Conservation (phyloP, 2,329 filamentous ascomycete species). For the Gnomoniopsis sp. region DNA sequence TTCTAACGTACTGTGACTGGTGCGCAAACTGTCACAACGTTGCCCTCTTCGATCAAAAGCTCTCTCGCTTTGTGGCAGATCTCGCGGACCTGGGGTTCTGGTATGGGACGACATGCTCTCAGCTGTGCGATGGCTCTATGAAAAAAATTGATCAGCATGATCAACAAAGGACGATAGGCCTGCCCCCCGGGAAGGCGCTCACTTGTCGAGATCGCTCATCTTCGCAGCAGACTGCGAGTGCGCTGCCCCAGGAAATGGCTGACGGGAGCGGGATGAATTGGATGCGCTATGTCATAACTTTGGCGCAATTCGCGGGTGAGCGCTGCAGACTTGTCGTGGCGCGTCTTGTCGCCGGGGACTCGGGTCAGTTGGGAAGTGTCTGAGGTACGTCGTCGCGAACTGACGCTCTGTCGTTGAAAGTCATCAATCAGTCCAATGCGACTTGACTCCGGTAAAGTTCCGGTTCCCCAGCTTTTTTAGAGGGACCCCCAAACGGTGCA, state of each 20-base stretch:
- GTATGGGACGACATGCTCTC: conserved; percentile 92
- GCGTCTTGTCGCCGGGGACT: not conserved
- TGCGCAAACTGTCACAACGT: conserved; percentile 91
- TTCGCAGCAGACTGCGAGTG: conserved; percentile 18
- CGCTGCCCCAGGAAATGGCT: conserved; percentile 11
- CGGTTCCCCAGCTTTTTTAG: conserved; percentile 13
- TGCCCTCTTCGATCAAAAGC: conserved; percentile 93
- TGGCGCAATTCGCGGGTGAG: not conserved
- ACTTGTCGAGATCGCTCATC: conserved; percentile 97
- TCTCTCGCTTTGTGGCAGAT: conserved; percentile 96
- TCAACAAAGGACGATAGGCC: not conserved
- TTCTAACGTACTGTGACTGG: conserved; percentile 72
- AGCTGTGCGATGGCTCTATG: conserved; percentile 88
- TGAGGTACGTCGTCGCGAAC: not conserved
- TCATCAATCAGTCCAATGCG: not conserved
- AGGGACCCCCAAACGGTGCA: conserved; percentile 4
- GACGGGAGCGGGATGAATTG: not conserved
- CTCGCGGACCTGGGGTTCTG: conserved; percentile 91
- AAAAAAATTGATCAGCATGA: conserved; percentile 19
- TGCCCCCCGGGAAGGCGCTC: conserved; percentile 27
- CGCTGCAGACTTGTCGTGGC: not conserved
- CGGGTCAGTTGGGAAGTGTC: not conserved
- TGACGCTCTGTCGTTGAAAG: not conserved
- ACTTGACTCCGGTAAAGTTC: not conserved
- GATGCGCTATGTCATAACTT: conserved; percentile 7